phyloP scores from a whole-genome alignment of 1,284 basidiomycete species.

The Vanrija pseudolonga region DNA sequence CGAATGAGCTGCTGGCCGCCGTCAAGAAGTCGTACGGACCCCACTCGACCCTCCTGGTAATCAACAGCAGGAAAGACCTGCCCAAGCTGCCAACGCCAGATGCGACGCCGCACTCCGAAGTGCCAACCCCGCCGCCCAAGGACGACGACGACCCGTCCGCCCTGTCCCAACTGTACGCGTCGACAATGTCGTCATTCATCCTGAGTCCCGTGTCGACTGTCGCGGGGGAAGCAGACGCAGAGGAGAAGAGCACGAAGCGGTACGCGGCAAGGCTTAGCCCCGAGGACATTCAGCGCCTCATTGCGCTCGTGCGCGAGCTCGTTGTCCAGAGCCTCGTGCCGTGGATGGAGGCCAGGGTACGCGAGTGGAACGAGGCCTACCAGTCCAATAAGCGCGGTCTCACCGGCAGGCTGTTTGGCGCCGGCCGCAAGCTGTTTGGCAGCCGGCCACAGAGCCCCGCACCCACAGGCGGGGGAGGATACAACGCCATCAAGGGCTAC shows the following conservation, averaged over 20 bases:
- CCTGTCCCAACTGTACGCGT: slow-evolving; percentile 40
- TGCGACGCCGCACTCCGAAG: slow-evolving; percentile 19
- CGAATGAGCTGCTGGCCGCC: slow-evolving; percentile 36
- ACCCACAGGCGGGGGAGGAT: slow-evolving; percentile 28
- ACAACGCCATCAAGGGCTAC: slow-evolving; percentile 44
- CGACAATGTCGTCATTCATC: slow-evolving; percentile 37
- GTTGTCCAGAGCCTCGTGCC: slow-evolving; percentile 86
- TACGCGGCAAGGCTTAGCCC: slow-evolving; percentile 57
- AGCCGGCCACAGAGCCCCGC: slow-evolving; percentile 44
- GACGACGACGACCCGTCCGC: slow-evolving; percentile 27
- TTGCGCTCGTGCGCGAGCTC: slow-evolving; percentile 82
- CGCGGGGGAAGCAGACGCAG: slow-evolving; percentile 10
- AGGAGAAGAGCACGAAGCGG: slow-evolving; percentile 21
- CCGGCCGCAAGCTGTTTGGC: slow-evolving; percentile 54
- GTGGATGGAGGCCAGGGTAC: slow-evolving; percentile 91
- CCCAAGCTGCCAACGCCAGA: slow-evolving; percentile 23
- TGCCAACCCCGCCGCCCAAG: slow-evolving; percentile 26
- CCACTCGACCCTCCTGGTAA: slow-evolving; percentile 46
- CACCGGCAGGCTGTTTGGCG: slow-evolving; percentile 83
- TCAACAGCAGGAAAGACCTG: slow-evolving; percentile 37
- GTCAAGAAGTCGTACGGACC: slow-evolving; percentile 49
- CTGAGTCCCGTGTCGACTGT: slow-evolving; percentile 32
- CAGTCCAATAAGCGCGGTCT: slow-evolving; percentile 78
- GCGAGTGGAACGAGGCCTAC: slow-evolving; percentile 93
- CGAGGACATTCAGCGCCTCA: slow-evolving; percentile 73